phyloP scores from a whole-genome alignment of 148 eudicot species.

The Fallopia convolvulus region DNA sequence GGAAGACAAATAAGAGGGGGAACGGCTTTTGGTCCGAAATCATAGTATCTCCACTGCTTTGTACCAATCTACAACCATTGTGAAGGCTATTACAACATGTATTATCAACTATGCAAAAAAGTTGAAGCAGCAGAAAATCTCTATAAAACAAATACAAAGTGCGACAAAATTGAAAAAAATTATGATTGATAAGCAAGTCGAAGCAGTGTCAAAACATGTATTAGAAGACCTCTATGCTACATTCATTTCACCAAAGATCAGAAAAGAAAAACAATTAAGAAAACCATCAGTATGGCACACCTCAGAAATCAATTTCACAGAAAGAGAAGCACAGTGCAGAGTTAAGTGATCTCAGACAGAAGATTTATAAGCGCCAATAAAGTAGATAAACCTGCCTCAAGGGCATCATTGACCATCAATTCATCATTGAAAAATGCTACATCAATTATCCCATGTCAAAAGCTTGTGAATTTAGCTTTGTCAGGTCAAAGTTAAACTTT shows the following conservation, averaged over 20 bases:
- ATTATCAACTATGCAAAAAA: background rate
- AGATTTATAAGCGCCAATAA: background rate
- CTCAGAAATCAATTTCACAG: background rate
- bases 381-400: background rate
- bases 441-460: background rate
- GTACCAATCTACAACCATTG: constrained; percentile 47
- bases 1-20: constrained; percentile 94
- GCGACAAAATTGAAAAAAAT: background rate
- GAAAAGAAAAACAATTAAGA: background rate
- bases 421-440: background rate
- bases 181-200: background rate
- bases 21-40: constrained; percentile 92
- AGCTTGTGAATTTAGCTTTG: background rate
- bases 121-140: background rate
- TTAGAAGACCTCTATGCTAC: background rate
- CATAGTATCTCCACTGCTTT: constrained; percentile 98
- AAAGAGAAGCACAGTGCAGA: background rate
- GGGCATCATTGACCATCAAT: background rate
- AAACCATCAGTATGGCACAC: background rate
- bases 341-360: background rate
- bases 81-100: background rate
- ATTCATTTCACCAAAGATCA: background rate
- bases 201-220: background rate
- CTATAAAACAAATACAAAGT: background rate
- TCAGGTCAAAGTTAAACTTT: background rate